Conservation (phyloP, 2,329 filamentous ascomycete species). For the Ophiostoma fasciatum region DNA sequence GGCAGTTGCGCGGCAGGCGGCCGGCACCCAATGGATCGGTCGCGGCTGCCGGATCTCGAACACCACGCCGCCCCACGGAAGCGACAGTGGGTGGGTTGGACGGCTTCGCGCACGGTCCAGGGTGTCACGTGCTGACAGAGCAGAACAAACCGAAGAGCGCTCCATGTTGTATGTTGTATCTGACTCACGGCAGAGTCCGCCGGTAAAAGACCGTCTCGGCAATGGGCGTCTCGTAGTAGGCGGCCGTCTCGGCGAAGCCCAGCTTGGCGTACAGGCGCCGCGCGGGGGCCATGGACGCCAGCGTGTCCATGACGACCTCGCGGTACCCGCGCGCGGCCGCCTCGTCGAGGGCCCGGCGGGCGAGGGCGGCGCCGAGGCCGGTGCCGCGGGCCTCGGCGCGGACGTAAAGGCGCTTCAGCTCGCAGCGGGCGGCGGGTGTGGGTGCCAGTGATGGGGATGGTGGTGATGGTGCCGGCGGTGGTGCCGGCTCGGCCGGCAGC, state of each 20-base stretch:
- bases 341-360: not conserved
- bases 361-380: slow-evolving; percentile 7
- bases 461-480: too few relatives aligned
- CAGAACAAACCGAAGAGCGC: too few relatives aligned
- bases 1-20: too few relatives aligned
- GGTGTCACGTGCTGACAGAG: too few relatives aligned
- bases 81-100: too few relatives aligned
- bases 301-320: slow-evolving; percentile 10
- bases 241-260: slow-evolving; percentile 21
- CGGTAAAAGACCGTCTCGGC: slow-evolving; percentile 7
- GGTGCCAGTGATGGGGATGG: too few relatives aligned
- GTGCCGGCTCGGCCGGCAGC: not conserved
- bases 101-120: too few relatives aligned
- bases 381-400: slow-evolving; percentile 7
- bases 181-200: not conserved
- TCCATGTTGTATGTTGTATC: not conserved
- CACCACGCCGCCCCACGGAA: too few relatives aligned
- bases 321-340: slow-evolving; percentile 5
- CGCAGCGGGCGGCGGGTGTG: too few relatives aligned
- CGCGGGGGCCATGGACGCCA: slow-evolving; percentile 16
- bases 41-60: too few relatives aligned
- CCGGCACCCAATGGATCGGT: too few relatives aligned
- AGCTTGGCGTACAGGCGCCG: slow-evolving; percentile 29
- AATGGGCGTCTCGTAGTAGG: slow-evolving; percentile 11
- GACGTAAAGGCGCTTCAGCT: slow-evolving; percentile 11